A percentile compares a stretch with the other conserved stretches of the same genome.
phyloP scores from a whole-genome alignment of 371 early-diverging fungal species.

The Dichotomocladium elegans region DNA sequence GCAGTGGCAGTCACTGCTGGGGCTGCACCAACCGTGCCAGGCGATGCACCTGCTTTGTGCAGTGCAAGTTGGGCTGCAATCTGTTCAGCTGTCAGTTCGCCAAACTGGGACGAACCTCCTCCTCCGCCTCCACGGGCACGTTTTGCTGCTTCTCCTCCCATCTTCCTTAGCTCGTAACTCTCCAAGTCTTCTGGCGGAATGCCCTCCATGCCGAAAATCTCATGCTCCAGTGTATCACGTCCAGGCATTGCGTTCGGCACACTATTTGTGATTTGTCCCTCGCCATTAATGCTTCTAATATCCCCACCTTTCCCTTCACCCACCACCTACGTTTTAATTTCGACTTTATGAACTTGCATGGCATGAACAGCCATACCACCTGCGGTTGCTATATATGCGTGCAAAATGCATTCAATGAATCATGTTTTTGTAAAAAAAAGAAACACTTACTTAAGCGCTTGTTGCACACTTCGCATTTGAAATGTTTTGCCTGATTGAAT shows the following conservation, averaged over 20 bases:
- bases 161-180: constrained; percentile 56
- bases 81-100: constrained; percentile 38
- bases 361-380: constrained; percentile 91
- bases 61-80: constrained; percentile 37
- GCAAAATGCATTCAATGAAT: neutral
- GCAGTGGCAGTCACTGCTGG: constrained; percentile 4
- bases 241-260: constrained; percentile 88
- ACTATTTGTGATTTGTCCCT: no score
- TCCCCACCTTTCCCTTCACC: neutral
- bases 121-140: constrained; percentile 17
- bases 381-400: constrained; percentile 66
- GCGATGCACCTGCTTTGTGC: constrained; percentile 29
- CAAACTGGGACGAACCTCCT: constrained; percentile 28
- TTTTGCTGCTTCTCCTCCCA: constrained; percentile 23
- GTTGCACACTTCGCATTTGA: constrained; percentile 83
- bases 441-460: constrained; percentile 72
- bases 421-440: neutral
- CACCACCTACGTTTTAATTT: constrained; percentile 58
- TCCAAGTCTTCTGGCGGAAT: constrained; percentile 82
- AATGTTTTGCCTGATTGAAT: constrained; percentile 73
- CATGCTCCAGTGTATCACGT: constrained; percentile 80
- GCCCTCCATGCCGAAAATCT: constrained; percentile 95
- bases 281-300: no score
- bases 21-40: no score
- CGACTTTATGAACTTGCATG: constrained; percentile 92